Evolutionary conservation across 225 moss, liverwort and hornwort species (phyloP), one percentile per base, ranked within the genome.

Genomic region (Polytrichum commune): DNA sequence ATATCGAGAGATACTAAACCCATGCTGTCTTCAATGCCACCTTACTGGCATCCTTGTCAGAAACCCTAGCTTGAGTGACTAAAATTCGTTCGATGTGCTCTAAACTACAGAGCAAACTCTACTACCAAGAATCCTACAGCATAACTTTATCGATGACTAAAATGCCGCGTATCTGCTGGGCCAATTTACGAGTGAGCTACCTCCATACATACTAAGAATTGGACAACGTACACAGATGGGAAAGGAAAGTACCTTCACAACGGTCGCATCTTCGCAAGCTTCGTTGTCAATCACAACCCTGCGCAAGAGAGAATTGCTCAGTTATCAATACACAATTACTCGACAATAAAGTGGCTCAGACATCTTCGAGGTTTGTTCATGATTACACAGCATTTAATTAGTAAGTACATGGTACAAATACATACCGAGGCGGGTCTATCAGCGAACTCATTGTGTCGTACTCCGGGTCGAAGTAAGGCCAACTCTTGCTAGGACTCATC

Each of bases 391-490:
- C 46, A 46, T 46, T 46, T 16, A 1, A 46, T 13, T 3, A 38
- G 3, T 16, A 46, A 46, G 13, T 16, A 46, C 13, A 46, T 46
- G 13, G 16, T 16, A 16, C 46, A 46, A 46, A 46, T 16, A 55
- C 80, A 65, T 73, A 86, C 86, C 80, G 82, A 19, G 86, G 86
- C 61, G 86, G 86, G 68, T 86, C 86, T 63, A 86, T 60, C 70
- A 86, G 53, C 60, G 86, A 68, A 75, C 82, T 86, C 80, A 86
- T 82, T 19, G 80, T 83, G 62, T 86, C 86, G 65, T 86, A 86
- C 68, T 86, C 86, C 6, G 82, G 86, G 73, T 86, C 86, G 53
- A 86, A 86, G 19, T 86, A 86, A 58, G 82, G 86, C 86, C 86
- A 86, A 23, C 80, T 83, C 80, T 77, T 86, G 25, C 70, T 73